Conservation (phyloP, 441 rosid genomes). For the Cnidoscolus chayamansa region DNA sequence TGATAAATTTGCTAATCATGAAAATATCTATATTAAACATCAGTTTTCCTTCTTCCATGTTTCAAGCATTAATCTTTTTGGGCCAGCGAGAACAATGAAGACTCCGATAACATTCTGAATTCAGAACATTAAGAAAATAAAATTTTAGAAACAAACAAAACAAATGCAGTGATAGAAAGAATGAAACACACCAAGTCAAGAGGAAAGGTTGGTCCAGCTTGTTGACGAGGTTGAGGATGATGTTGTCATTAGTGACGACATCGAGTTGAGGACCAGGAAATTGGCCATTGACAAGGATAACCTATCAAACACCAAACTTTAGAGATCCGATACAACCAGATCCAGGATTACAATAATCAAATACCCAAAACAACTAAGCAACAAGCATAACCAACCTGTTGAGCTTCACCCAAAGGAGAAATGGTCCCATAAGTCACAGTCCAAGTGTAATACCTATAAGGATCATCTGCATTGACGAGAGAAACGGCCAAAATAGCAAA, state of each 20-base stretch:
- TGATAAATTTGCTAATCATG: background rate
- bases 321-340: slow-evolving; percentile 8
- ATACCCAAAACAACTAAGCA: slow-evolving; percentile 1
- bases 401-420: slow-evolving; percentile 15
- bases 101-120: background rate
- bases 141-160: background rate
- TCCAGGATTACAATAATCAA: background rate
- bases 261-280: slow-evolving; percentile 91
- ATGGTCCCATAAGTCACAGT: slow-evolving; percentile 15
- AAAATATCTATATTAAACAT: background rate
- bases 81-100: background rate
- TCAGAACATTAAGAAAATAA: background rate
- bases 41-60: background rate
- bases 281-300: slow-evolving; percentile 84
- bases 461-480: slow-evolving; percentile 33
- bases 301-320: slow-evolving; percentile 38
- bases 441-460: slow-evolving; percentile 20
- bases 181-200: slow-evolving; percentile 64
- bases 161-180: background rate
- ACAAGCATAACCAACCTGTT: slow-evolving; percentile 26
- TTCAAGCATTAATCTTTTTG: background rate
- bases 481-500: slow-evolving; percentile 45
- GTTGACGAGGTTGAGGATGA: slow-evolving; percentile 79
- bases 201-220: slow-evolving; percentile 93
- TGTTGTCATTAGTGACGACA: slow-evolving; percentile 83